These are phyloP conservation scores for Acaromyces ingoldii DNA, from an alignment of 1,284 basidiomycete species.

Conservation along the genomic window DNA sequence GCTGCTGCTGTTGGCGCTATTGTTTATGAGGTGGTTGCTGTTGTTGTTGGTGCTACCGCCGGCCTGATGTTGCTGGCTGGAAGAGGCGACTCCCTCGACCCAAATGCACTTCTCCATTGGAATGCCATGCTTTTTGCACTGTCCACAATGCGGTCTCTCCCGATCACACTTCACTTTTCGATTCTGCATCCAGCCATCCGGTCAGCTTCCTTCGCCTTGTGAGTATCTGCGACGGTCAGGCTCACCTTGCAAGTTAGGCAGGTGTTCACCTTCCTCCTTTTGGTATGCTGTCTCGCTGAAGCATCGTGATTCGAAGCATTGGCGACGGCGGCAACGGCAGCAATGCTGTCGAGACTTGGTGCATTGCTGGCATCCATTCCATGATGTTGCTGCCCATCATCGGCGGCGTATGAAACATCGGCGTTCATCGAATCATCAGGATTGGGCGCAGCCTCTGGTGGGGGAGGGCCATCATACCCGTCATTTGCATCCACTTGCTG, in stretches of 20 bases:
- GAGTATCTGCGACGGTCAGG: conserved; percentile 1
- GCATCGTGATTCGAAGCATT: not conserved
- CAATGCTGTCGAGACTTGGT: not conserved
- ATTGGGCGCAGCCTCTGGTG: not conserved
- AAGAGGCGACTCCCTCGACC: conserved; percentile 27
- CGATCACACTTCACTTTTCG: conserved; percentile 45
- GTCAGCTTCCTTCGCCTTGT: not conserved
- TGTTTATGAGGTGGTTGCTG: not conserved
- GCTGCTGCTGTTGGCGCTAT: not conserved
- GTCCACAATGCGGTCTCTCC: conserved; percentile 41
- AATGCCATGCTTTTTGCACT: conserved; percentile 42
- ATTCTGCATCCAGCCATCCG: no score
- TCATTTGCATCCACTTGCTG: not conserved
- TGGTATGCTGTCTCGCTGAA: conserved; percentile 5
- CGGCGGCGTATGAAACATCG: not conserved
- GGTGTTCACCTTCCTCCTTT: conserved; percentile 46
- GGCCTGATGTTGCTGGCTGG: not conserved
- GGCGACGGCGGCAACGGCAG: not conserved
- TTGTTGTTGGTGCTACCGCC: not conserved
- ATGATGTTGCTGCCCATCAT: not conserved
- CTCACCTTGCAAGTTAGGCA: conserved; percentile 47
- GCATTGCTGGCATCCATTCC: no score
- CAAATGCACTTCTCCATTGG: conserved; percentile 35
- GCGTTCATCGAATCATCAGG: not conserved
- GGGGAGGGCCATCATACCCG: not conserved